Evolutionary conservation across 768 basidiomycete genomes (phyloP), one percentile per base, ranked within the genome.

Genomic region (Suillus americanus): DNA sequence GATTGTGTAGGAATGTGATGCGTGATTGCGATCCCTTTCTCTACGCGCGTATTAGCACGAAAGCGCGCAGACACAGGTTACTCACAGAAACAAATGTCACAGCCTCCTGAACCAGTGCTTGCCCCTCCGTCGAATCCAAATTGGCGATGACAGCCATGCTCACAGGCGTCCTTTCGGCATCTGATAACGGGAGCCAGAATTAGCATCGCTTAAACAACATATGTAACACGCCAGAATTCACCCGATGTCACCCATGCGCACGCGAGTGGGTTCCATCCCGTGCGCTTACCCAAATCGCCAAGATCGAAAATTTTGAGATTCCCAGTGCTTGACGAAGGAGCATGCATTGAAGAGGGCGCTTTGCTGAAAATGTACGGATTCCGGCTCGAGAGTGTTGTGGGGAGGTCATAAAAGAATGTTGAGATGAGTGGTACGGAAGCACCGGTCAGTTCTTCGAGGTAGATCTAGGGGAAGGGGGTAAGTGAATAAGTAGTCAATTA

Each of bases 331-430:
- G 57, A n/a, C 0, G 57, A 68, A 84, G 86, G 64, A 84, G 73
- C 30, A 92, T 77, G 33, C 79, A 80, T 13, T 92, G 72, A 43
- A 79, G 78, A 28, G 20, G 30, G 41, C 16, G 63, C 79, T 4
- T 80, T 71, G 0, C 89, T 86, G 70, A 87, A 86, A 62, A 98
- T 88, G 71, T 91, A 86, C 33, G 77, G 80, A 75, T 94, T 98
- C n/a, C 97, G 79, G 13, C 89, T 83, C 62, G 82, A 79, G 48
- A 81, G 81, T 0, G 92, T 87, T 0, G 85, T 85, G 1, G 95
- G 92, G 7, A 95, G 83, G 70, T 97, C 94, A 72, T 97, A 98
- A 79, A 98, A 99, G 77, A 92, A 95, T 16, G 82, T 89, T 37
- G 85, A 77, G 62, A 92, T 83, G 38, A 82, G 80, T 7, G 78